These are phyloP conservation scores for Podospora australis DNA, from an alignment of 495 filamentous ascomycete species.

Conservation along the genomic window DNA sequence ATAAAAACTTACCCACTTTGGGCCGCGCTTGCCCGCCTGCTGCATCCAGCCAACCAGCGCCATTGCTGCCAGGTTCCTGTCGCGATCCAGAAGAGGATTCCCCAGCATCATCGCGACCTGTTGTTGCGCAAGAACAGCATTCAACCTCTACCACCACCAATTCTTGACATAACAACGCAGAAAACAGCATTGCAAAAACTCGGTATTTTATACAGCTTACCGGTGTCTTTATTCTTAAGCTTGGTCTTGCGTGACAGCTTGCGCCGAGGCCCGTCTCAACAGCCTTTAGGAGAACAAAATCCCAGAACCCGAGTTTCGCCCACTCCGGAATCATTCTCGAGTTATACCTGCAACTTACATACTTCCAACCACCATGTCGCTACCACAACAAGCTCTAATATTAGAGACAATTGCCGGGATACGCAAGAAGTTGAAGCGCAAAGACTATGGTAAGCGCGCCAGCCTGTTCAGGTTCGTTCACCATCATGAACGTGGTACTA, in stretches of 20 bases:
- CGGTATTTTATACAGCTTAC: too few species aligned
- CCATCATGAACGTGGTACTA: neutral
- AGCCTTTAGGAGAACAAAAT: too few species aligned
- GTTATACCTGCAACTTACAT: too few species aligned
- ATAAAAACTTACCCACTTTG: conserved; percentile 8
- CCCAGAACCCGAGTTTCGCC: too few species aligned
- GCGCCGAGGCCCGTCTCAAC: too few species aligned
- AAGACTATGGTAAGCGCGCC: conserved; percentile 19
- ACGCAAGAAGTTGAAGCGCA: conserved; percentile 22
- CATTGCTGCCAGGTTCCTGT: neutral
- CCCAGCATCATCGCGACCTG: conserved; percentile 1
- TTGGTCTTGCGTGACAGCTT: too few species aligned
- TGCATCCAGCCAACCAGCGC: neutral
- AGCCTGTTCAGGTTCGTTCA: neutral
- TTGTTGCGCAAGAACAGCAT: too few species aligned
- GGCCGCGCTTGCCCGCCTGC: conserved; percentile 9
- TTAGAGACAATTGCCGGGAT: conserved; percentile 25
- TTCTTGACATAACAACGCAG: too few species aligned
- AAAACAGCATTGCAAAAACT: too few species aligned
- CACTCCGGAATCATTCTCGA: neutral
- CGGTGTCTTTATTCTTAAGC: too few species aligned
- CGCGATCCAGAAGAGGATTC: neutral
- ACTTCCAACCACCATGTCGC: conserved; percentile 28
- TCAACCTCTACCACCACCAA: too few species aligned
- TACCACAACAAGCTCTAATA: conserved; percentile 26